A percentile compares a stretch with the other conserved stretches of the same genome.
These are phyloP conservation scores for Solanum chiquidenum DNA, from an alignment of 257 asterid genomes.

Conservation along the genomic window DNA sequence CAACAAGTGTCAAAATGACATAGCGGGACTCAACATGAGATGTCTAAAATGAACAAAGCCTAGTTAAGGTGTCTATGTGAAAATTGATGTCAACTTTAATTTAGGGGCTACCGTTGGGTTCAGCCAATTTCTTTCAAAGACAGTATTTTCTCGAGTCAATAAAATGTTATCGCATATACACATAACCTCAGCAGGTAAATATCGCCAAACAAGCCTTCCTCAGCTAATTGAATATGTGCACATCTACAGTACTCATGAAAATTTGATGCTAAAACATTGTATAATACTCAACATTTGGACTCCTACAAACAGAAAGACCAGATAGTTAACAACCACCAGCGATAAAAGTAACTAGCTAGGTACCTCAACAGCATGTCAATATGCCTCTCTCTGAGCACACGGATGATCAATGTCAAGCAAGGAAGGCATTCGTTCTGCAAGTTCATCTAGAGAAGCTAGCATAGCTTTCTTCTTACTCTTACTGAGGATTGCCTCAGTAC, in stretches of 20 bases:
- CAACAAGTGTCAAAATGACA: too few species aligned
- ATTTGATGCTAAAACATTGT: not conserved
- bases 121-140: not conserved
- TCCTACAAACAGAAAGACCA: not conserved
- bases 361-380: constrained; percentile 75
- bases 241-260: not conserved
- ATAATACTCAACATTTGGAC: not conserved
- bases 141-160: not conserved
- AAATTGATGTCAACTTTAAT: too few species aligned
- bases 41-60: too few species aligned
- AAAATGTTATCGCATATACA: not conserved
- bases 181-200: not conserved
- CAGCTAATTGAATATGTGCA: not conserved
- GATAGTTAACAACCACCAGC: not conserved
- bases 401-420: constrained; percentile 93
- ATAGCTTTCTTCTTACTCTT: constrained; percentile 72
- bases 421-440: constrained; percentile 82
- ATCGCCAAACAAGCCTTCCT: not conserved
- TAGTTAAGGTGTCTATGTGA: too few species aligned
- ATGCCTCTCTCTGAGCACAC: constrained; percentile 71
- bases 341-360: not conserved
- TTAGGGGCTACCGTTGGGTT: too few species aligned
- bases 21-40: too few species aligned
- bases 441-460: constrained; percentile 74
- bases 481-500: constrained; percentile 66